Evolutionary conservation across 139 green algal species (phyloP).

Genomic region (Zygnema circumcarinatum): DNA sequence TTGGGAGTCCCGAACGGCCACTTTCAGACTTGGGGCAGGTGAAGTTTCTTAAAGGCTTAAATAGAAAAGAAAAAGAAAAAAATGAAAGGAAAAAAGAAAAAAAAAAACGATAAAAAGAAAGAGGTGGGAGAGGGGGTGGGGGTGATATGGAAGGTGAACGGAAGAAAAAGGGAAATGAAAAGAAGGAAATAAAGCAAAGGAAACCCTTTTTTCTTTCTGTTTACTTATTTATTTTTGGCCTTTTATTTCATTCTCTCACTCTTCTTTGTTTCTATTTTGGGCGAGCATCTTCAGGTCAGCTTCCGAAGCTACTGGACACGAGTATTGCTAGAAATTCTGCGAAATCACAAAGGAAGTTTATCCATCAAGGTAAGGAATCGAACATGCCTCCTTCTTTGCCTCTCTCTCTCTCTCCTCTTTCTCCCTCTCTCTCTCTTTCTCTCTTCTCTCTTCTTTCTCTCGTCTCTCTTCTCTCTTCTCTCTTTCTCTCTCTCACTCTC

Average conservation of each 20-base stretch:
- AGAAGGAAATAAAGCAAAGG: background rate
- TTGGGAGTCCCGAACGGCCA: constrained; percentile 65
- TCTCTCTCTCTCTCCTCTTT: background rate
- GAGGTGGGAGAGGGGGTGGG: no score
- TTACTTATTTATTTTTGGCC: background rate
- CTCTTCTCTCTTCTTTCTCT: background rate
- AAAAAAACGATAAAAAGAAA: no score
- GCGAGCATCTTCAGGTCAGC: background rate
- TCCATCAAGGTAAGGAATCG: constrained; percentile 48
- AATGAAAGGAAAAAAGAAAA: no score
- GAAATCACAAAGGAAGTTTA: constrained; percentile 51
- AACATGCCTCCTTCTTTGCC: background rate
- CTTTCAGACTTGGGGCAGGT: constrained; percentile 64
- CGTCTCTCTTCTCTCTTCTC: background rate
- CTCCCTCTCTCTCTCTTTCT: background rate
- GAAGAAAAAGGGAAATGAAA: no score
- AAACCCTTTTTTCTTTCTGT: constrained; percentile 15
- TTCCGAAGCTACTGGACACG: constrained; percentile 63
- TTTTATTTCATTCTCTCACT: background rate
- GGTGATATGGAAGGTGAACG: background rate
- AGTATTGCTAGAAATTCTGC: constrained; percentile 57
- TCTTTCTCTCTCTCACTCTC: constrained; percentile 6
- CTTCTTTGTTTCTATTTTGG: background rate
- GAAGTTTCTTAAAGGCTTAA: no score
- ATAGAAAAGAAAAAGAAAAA: no score